Evolutionary conservation across 176 grass and related monocot species (phyloP), one percentile per base, ranked within the genome.

Genomic region (Tillandsia leiboldiana): DNA sequence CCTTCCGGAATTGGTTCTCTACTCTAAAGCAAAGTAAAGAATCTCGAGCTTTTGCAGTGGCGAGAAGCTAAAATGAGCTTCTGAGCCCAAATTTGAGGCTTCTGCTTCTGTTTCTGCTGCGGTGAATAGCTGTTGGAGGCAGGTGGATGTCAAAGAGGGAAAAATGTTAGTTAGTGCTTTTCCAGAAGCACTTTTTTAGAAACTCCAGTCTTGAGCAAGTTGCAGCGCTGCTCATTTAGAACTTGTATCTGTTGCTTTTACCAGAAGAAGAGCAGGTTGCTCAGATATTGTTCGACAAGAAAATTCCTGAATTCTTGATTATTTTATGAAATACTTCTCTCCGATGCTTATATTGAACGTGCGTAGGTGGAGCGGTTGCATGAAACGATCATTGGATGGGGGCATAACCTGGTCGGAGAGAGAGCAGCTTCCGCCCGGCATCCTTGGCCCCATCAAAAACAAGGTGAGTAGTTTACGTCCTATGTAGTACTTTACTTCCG

Each of bases 371-470:
- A 97, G 94, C 71, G 94, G 94, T 81, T 83, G 78, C 79, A 92
- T 97, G 89, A 97, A 92, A 87, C 83, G 89, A 62, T 97, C 94
- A 2, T 18, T 73, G 18, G 89, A 97, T 76, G 82, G 84, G 2
- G 94, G 94, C 53, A 66, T 82, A 70, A 90, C 86, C 7, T 97
- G 94, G 94, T 90, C 89, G 27, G 50, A 79, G 24, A 81, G 94
- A 85, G 81, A 92, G 57, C 94, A 97, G 77, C 74, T 97, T 29
- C 89, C 94, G 59, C 82, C 94, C 85, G 89, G 94, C 42, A 97
- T 97, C 51, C 89, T 97, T 75, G 94, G 94, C 20, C 89, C 94
- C 77, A 90, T 87, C 71, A 97, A 97, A 72, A 97, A 97, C 75
- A 92, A 97, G 86, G 89, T 58, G 89, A 79, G 67, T 75, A 7